Evolutionary conservation across 257 asterid genomes (phyloP).

Genomic region (Solanum peruvianum): DNA sequence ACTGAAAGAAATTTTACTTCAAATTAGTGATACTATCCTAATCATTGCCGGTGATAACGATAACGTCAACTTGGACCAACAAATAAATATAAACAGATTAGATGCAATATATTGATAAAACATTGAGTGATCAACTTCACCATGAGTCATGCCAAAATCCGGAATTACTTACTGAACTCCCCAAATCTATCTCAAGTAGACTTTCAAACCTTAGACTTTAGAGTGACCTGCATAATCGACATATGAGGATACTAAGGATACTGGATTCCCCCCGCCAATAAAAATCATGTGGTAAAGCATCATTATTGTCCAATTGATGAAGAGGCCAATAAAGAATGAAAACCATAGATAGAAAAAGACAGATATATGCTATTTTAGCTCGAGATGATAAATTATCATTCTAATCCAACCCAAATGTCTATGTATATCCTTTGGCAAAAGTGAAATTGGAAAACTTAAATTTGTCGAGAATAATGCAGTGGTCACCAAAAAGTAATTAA

Average conservation of each 20-base stretch:
- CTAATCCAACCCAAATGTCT: background rate
- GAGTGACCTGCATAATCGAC: background rate
- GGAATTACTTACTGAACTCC: background rate
- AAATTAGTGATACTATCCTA: background rate
- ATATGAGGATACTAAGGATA: background rate
- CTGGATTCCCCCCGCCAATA: background rate
- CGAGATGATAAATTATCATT: no score
- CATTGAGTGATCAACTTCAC: background rate
- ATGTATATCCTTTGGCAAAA: background rate
- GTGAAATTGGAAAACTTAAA: background rate
- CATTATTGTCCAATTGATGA: background rate
- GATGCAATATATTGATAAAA: background rate
- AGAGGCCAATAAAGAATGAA: background rate
- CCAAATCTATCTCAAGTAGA: background rate
- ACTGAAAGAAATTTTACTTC: background rate
- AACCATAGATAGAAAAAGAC: background rate
- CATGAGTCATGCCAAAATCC: background rate
- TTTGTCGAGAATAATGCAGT: background rate
- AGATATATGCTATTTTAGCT: background rate
- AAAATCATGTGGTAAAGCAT: background rate
- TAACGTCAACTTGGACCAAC: background rate
- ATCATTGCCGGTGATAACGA: background rate
- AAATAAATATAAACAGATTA: no score
- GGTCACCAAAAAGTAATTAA: background rate
- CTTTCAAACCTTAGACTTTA: background rate